Evolutionary conservation across 768 basidiomycete genomes (phyloP).

Genomic region (Termitomyces sp.): DNA sequence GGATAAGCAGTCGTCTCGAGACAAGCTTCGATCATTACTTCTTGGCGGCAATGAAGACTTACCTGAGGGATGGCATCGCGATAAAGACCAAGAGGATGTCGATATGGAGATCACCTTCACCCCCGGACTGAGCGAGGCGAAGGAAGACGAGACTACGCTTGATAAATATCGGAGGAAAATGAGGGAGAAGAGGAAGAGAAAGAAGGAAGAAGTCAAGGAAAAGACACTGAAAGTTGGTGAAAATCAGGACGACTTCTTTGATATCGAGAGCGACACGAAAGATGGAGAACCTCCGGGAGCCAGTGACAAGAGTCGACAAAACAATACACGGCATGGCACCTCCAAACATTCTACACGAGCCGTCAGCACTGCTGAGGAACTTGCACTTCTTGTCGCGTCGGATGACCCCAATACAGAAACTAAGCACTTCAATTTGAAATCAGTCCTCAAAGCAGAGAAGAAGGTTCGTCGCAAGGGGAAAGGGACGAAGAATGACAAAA

Average conservation of each 20-base stretch:
- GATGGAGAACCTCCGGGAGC: slow-evolving; percentile 11
- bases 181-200: slow-evolving; percentile 81
- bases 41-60: slow-evolving; percentile 62
- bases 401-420: slow-evolving; percentile 49
- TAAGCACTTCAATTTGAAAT: slow-evolving; percentile 87
- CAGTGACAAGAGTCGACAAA: slow-evolving; percentile 10
- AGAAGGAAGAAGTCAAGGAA: slow-evolving; percentile 61
- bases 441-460: slow-evolving; percentile 86
- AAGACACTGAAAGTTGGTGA: slow-evolving; percentile 17
- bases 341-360: slow-evolving; percentile 20
- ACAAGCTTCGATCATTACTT: slow-evolving; percentile 71
- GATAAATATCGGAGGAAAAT: slow-evolving; percentile 87
- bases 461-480: slow-evolving; percentile 36
- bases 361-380: slow-evolving; percentile 55
- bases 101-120: slow-evolving; percentile 97
- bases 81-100: slow-evolving; percentile 42
- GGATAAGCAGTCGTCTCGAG: slow-evolving; percentile 44
- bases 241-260: slow-evolving; percentile 75
- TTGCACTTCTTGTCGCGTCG: slow-evolving; percentile 55
- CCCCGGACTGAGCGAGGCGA: slow-evolving; percentile 65
- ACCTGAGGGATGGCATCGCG: slow-evolving; percentile 80
- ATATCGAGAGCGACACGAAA: slow-evolving; percentile 38
- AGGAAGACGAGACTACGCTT: slow-evolving; percentile 70
- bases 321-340: slow-evolving; percentile 5
- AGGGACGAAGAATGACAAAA: slow-evolving; percentile 34